Conservation (phyloP, 176 grass and related monocot genomes). For the Phragmites australis region DNA sequence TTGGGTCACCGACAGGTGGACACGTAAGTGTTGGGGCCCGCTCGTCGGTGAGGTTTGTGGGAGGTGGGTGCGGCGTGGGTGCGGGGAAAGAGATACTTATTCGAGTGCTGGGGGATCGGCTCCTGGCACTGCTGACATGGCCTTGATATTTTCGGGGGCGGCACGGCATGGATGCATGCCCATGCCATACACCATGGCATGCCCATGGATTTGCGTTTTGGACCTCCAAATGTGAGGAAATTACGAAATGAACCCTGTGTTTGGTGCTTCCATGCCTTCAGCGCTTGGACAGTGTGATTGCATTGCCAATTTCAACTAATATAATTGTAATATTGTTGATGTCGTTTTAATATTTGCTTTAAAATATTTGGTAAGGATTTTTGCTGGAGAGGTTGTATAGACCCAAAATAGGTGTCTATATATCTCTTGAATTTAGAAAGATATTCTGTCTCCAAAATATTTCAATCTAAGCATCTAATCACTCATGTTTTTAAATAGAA, state of each 20-base stretch:
- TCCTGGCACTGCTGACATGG: conserved; percentile 69
- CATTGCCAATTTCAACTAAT: too few relatives aligned
- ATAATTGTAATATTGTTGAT: too few relatives aligned
- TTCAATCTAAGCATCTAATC: not conserved
- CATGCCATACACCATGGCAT: conserved; percentile 30
- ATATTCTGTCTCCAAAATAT: not conserved
- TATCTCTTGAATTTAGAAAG: not conserved
- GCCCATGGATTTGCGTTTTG: not conserved
- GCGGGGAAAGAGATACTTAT: conserved; percentile 62
- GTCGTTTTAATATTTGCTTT: not conserved
- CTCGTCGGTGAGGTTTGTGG: not conserved
- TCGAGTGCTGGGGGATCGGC: conserved; percentile 47
- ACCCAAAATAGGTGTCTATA: too few relatives aligned
- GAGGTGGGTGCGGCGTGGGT: conserved; percentile 22
- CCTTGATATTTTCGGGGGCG: conserved; percentile 90
- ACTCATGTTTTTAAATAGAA: not conserved
- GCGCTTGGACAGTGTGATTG: too few relatives aligned
- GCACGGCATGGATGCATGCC: conserved; percentile 47
- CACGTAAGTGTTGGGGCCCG: rapidly evolving
- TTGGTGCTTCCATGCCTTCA: not conserved
- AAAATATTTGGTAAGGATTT: not conserved
- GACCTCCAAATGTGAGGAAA: rapidly evolving
- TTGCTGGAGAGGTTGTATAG: too few relatives aligned
- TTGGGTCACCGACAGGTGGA: conserved; percentile 12
- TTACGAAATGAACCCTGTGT: not conserved